Evolutionary conservation across 1,139 yeast species (phyloP), one percentile per base, ranked within the genome.

Genomic region (Nakaseomyces sp.): DNA sequence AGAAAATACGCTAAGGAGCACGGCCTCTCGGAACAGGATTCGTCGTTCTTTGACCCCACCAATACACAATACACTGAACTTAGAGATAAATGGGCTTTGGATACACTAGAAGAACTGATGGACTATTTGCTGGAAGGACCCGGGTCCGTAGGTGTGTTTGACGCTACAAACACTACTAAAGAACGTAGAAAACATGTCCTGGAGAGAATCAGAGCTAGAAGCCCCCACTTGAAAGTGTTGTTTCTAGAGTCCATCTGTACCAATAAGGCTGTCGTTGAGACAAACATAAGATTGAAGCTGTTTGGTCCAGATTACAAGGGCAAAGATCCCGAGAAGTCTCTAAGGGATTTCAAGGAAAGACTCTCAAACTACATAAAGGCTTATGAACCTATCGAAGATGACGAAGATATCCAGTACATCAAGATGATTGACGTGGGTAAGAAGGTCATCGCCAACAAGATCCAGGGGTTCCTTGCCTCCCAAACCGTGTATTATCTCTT

Each of bases 381-480:
- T 0, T 91, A 91, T 63, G 88, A 91, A 62, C 82, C 96, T 0
- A 81, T 91, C 31, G 94, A 84, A 49, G 91, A 83, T 35, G 77
- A 72, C 31, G 91, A 84, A 57, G 78, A 74, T 43, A 77, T 84
- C 51, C 96, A 87, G 59, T 91, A 87, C 57, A 87, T 89, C 50
- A 88, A 91, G 65, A 88, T 91, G 93, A 88, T 91, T 48, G 91
- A 91, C 62, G 96, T 89, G 9, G 97, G 97, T 5, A 81, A 86
- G 55, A 91, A 89, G 61, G 88, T 89, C 36, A 95, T 88, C 38
- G 84, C 96, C 43, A 89, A 81, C 61, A 87, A 88, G 59, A 85
- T 89, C 45, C 87, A 85, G 57, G 97, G 97, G 0, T 91, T 87
- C 57, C 69, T 91, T 45, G 89, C 96, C 0, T 89, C 96, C 1